These are phyloP conservation scores for Sporothrix mexicana DNA, from an alignment of 2,329 filamentous ascomycete genomes.

Conservation along the genomic window DNA sequence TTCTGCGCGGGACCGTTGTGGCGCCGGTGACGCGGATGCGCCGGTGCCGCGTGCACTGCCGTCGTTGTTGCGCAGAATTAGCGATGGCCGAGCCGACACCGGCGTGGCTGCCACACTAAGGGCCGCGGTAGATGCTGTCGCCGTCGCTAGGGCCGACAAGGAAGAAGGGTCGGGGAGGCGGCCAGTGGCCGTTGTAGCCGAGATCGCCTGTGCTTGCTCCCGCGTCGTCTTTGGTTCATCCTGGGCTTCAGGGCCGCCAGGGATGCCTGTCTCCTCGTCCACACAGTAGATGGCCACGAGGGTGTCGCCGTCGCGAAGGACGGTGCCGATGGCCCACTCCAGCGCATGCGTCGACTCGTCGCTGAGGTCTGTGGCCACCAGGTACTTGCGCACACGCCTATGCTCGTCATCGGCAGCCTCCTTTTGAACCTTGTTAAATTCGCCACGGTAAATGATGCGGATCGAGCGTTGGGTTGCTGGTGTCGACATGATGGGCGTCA, in stretches of 20 bases:
- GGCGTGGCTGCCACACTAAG: slow-evolving; percentile 44
- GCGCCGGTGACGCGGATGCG: slow-evolving; percentile 42
- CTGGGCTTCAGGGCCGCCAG: slow-evolving; percentile 41
- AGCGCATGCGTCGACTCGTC: slow-evolving; percentile 93
- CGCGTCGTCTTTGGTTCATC: slow-evolving; percentile 77
- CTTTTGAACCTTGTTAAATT: slow-evolving; percentile 76
- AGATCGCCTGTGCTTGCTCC: slow-evolving; percentile 75
- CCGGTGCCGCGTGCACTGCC: slow-evolving; percentile 41
- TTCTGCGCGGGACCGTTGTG: slow-evolving; percentile 66
- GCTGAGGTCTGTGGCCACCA: slow-evolving; percentile 94
- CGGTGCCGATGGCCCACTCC: slow-evolving; percentile 97
- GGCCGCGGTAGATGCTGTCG: slow-evolving; percentile 33
- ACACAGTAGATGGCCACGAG: slow-evolving; percentile 92
- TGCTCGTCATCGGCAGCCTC: slow-evolving; percentile 76
- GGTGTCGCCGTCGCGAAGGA: slow-evolving; percentile 91
- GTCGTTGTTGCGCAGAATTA: slow-evolving; percentile 47
- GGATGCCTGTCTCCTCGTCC: slow-evolving; percentile 80
- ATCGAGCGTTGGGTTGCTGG: slow-evolving; percentile 81
- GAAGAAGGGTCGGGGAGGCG: slow-evolving; percentile 44
- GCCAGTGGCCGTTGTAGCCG: slow-evolving; percentile 59
- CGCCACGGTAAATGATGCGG: slow-evolving; percentile 87
- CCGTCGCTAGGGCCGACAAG: slow-evolving; percentile 25
- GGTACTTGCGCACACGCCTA: slow-evolving; percentile 81
- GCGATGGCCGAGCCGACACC: slow-evolving; percentile 44
- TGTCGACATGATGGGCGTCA: slow-evolving; percentile 79